Evolutionary conservation across 179 eudicot genomes (phyloP).

Genomic region (Spergularia azorica): DNA sequence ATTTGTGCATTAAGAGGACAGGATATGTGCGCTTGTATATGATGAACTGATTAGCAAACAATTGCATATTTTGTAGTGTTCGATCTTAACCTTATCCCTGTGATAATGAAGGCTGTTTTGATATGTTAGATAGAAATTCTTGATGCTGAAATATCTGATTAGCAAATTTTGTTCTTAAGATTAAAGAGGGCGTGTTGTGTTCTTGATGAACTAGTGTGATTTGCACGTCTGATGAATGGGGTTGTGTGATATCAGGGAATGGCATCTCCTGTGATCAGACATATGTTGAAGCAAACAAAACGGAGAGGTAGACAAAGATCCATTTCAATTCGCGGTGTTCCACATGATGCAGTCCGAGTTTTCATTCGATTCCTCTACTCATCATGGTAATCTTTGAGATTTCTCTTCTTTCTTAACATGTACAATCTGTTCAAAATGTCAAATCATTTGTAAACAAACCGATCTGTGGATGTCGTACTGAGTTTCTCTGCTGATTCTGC

Average conservation of each 20-base stretch:
- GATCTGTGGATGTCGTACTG: slow-evolving; percentile 11
- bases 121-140: not conserved
- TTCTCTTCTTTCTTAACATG: not conserved
- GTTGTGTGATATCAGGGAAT: slow-evolving; percentile 51
- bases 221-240: not conserved
- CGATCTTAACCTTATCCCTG: not conserved
- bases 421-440: not conserved
- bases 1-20: no score
- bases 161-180: not conserved
- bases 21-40: no score
- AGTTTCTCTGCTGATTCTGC: slow-evolving; percentile 14
- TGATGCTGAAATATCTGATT: not conserved
- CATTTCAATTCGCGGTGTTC: slow-evolving; percentile 74
- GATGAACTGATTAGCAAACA: no score
- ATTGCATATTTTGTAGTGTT: no score
- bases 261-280: slow-evolving; percentile 77
- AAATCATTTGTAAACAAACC: not conserved
- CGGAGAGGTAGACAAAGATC: slow-evolving; percentile 38
- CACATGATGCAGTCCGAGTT: slow-evolving; percentile 77
- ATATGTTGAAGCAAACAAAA: slow-evolving; percentile 58
- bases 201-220: not conserved
- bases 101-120: not conserved
- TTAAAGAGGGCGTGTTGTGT: no score
- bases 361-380: slow-evolving; percentile 84
- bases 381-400: slow-evolving; percentile 54